These are phyloP conservation scores for Fusarium avenaceum DNA, from an alignment of 2,329 filamentous ascomycete genomes.

Conservation along the genomic window DNA sequence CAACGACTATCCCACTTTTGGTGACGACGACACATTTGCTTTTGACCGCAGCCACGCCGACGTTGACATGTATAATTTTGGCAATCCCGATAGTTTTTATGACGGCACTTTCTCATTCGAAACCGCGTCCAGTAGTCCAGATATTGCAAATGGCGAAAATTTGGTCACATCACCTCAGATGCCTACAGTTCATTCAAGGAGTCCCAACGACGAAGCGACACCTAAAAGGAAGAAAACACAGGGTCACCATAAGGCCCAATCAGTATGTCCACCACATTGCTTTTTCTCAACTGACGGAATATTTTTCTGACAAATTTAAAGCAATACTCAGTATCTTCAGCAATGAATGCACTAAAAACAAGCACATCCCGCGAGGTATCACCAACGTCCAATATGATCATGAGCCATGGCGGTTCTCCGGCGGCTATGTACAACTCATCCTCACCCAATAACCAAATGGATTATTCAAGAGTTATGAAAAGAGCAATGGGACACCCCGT, in stretches of 20 bases:
- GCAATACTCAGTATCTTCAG: conserved; percentile 66
- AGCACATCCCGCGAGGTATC: conserved; percentile 67
- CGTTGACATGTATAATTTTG: conserved; percentile 53
- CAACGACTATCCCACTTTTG: conserved; percentile 51
- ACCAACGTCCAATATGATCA: conserved; percentile 65
- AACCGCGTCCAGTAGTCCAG: conserved; percentile 70
- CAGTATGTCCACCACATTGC: conserved; percentile 55
- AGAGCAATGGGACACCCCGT: conserved; percentile 44
- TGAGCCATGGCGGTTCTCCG: conserved; percentile 68
- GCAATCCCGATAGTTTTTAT: conserved; percentile 61
- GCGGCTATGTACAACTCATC: conserved; percentile 62
- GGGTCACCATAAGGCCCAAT: conserved; percentile 51
- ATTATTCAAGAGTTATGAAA: conserved; percentile 55
- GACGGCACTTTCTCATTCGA: conserved; percentile 69
- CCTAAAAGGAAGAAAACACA: conserved; percentile 46
- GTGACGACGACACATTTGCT: conserved; percentile 58
- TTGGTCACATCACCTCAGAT: conserved; percentile 61
- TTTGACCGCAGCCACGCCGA: conserved; percentile 50
- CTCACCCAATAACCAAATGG: conserved; percentile 58
- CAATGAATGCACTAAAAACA: conserved; percentile 64
- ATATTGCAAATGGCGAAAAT: conserved; percentile 49
- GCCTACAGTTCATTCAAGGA: conserved; percentile 57
- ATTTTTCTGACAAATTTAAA: conserved; percentile 50
- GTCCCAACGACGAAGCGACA: conserved; percentile 47
- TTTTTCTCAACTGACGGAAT: neutral